Evolutionary conservation across 225 moss, liverwort and hornwort genomes (phyloP).

Genomic region (Thuidium tamariscinum): DNA sequence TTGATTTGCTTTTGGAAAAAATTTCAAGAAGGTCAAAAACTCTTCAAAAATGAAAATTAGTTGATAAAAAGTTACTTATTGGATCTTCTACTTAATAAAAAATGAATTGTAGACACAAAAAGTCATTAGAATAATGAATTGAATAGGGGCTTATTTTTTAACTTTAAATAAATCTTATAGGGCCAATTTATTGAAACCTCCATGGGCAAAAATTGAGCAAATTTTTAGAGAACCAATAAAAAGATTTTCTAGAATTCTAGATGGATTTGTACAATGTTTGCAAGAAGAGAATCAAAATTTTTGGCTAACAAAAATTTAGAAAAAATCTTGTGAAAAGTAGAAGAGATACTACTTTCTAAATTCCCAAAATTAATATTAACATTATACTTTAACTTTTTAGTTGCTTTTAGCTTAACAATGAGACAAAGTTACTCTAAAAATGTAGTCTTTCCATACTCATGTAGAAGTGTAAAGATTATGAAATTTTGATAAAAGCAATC

Average conservation of each 20-base stretch:
- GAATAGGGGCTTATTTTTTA: neutral
- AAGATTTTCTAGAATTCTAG: neutral
- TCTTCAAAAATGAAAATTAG: neutral
- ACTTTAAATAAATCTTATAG: rapidly evolving
- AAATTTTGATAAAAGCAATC: too few relatives aligned
- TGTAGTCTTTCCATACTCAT: rapidly evolving
- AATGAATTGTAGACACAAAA: rapidly evolving
- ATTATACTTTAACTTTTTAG: neutral
- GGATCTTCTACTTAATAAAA: neutral
- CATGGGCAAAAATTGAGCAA: rapidly evolving
- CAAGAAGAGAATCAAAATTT: neutral
- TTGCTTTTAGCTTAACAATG: too few relatives aligned
- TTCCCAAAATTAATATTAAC: rapidly evolving
- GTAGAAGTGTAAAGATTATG: neutral
- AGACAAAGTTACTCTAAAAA: too few relatives aligned
- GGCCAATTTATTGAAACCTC: neutral
- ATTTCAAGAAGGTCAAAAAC: neutral
- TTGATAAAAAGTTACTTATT: rapidly evolving
- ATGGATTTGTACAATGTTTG: neutral
- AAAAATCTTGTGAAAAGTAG: rapidly evolving
- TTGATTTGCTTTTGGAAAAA: neutral
- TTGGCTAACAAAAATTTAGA: neutral
- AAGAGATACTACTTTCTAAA: rapidly evolving
- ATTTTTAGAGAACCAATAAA: neutral
- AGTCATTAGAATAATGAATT: neutral